These are phyloP conservation scores for Cucumis cinereus DNA, from an alignment of 306 rosid species.

Conservation along the genomic window DNA sequence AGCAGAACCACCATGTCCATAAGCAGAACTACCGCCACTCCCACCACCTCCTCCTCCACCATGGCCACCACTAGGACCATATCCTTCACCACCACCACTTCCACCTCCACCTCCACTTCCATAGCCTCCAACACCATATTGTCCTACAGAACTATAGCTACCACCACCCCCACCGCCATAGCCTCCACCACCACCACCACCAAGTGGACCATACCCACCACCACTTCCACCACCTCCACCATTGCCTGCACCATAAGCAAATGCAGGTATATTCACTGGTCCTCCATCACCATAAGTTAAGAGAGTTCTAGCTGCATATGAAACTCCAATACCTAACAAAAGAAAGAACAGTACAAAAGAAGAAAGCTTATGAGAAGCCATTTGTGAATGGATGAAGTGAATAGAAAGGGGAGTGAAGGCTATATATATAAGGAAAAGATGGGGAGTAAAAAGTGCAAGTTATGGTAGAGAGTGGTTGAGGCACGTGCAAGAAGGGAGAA, in stretches of 20 bases:
- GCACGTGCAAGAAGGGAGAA: not conserved
- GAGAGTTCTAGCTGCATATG: not conserved
- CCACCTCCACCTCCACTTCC: not conserved
- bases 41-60: not conserved
- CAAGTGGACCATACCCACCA: not conserved
- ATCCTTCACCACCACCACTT: not conserved
- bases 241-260: not conserved
- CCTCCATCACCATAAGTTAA: not conserved
- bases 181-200: not conserved
- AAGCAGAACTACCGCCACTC: not conserved
- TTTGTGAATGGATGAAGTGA: not conserved
- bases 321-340: not conserved
- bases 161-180: not conserved
- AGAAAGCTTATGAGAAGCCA: not conserved
- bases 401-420: not conserved
- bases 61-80: not conserved
- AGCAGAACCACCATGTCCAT: not conserved
- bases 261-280: not conserved
- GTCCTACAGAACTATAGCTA: not conserved
- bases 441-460: not conserved
- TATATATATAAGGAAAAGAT: not conserved
- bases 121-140: not conserved
- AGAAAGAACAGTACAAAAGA: not conserved
- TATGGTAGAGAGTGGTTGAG: not conserved
- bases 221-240: not conserved